A percentile compares a stretch with the other conserved stretches of the same genome.
phyloP scores from a whole-genome alignment of 73 alveolate species.

The Blepharisma japonicum region DNA sequence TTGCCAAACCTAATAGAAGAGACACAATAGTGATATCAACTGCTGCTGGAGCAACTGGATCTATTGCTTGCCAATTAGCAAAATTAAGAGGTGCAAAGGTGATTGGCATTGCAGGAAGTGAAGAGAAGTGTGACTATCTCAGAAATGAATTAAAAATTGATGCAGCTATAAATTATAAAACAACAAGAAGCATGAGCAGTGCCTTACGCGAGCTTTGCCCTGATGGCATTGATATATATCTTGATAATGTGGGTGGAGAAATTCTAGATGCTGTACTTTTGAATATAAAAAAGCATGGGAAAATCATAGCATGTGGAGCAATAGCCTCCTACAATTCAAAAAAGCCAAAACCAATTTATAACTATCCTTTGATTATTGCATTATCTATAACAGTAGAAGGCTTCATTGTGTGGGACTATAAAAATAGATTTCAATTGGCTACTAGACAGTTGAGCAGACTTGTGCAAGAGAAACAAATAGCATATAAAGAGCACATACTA shows the following conservation, averaged over 20 bases:
- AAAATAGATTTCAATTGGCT: conserved; percentile 37
- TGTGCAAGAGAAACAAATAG: conserved; percentile 50
- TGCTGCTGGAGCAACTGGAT: conserved; percentile 85
- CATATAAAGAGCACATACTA: conserved; percentile 58
- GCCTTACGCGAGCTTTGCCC: conserved; percentile 47
- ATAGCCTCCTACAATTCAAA: conserved; percentile 40
- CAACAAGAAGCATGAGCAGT: conserved; percentile 37
- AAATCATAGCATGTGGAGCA: conserved; percentile 55
- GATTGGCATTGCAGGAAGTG: conserved; percentile 63
- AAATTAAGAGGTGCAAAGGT: conserved; percentile 57
- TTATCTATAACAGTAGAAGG: conserved; percentile 60
- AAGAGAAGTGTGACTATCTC: conserved; percentile 47
- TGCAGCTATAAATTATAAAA: conserved; percentile 62
- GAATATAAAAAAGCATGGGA: conserved; percentile 44
- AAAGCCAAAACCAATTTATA: conserved; percentile 47
- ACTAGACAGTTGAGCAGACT: conserved; percentile 38
- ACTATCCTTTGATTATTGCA: conserved; percentile 59
- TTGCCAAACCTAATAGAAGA: conserved; percentile 48
- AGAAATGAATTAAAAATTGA: conserved; percentile 52
- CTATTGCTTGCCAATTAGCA: conserved; percentile 69
- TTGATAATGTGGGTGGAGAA: conserved; percentile 79
- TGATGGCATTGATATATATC: conserved; percentile 65
- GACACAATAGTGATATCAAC: conserved; percentile 67
- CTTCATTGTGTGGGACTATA: conserved; percentile 61
- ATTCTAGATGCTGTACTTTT: conserved; percentile 56